phyloP scores from a whole-genome alignment of 164 flowering plant genomes.

The Taxillus chinensis region DNA sequence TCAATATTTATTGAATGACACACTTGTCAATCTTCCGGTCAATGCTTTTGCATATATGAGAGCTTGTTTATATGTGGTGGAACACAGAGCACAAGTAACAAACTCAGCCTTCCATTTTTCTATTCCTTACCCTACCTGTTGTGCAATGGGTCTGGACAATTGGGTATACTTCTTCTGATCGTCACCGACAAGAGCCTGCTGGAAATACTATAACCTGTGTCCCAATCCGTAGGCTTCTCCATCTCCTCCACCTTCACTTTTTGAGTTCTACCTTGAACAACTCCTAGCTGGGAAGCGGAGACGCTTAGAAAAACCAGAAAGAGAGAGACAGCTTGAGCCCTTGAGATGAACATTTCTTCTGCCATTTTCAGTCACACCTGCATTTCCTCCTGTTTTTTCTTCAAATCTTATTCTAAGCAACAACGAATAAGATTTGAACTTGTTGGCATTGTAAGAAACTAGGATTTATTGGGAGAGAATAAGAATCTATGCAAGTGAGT shows the following conservation, averaged over 20 bases:
- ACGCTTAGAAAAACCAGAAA: conserved; percentile 10
- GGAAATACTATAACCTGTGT: not conserved
- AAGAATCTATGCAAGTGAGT: too few species aligned
- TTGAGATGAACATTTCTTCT: conserved; percentile 11
- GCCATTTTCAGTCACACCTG: too few species aligned
- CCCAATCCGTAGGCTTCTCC: conserved; percentile 4
- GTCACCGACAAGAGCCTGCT: conserved; percentile 11
- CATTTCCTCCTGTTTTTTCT: not conserved
- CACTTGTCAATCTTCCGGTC: too few species aligned
- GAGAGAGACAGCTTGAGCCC: conserved; percentile 7
- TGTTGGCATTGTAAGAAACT: not conserved
- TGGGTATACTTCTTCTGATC: conserved; percentile 26
- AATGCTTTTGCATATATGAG: too few species aligned
- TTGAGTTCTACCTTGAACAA: conserved; percentile 14
- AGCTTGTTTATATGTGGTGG: too few species aligned
- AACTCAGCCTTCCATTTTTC: not conserved
- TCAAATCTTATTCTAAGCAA: too few species aligned
- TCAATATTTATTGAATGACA: too few species aligned
- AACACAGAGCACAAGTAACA: not conserved
- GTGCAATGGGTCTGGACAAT: conserved; percentile 36
- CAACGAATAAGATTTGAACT: not conserved
- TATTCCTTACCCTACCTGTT: conserved; percentile 4
- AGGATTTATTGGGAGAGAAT: not conserved
- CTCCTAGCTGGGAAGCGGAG: conserved; percentile 10
- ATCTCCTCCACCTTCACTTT: conserved; percentile 4